These are phyloP conservation scores for Metschnikowia noctiluminum DNA, from an alignment of 805 yeast species.

Conservation along the genomic window DNA sequence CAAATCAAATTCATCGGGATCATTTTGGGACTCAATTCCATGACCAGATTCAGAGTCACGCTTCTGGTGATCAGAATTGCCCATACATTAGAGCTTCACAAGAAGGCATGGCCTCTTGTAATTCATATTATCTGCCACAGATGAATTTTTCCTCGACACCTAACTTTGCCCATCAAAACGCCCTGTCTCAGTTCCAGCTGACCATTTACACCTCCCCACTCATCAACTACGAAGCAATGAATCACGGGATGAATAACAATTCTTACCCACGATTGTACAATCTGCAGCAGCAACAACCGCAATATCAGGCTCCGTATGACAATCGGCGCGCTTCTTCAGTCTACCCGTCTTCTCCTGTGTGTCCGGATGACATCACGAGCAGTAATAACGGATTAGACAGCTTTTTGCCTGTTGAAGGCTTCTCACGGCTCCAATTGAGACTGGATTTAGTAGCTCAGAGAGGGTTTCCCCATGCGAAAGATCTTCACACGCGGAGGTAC, in stretches of 20 bases:
- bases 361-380: neutral
- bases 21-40: neutral
- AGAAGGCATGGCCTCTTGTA: neutral
- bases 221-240: neutral
- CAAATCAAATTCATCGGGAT: neutral
- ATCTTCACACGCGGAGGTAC: slow-evolving; percentile 2
- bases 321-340: neutral
- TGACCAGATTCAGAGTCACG: neutral
- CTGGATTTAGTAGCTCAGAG: neutral
- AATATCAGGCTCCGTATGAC: neutral
- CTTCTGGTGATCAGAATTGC: neutral
- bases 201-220: neutral
- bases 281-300: neutral
- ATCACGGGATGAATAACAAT: neutral
- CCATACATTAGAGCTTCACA: neutral
- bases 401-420: neutral
- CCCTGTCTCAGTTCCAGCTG: slow-evolving; percentile 5
- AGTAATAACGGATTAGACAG: neutral
- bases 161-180: slow-evolving; percentile 2
- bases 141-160: slow-evolving; percentile 4
- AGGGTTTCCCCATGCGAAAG: too few species aligned
- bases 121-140: neutral
- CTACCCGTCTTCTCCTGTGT: neutral
- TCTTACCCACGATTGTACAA: neutral
- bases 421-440: neutral